These are phyloP conservation scores for Eucalyptus grandis DNA, from an alignment of 345 rosid genomes.

Conservation along the genomic window DNA sequence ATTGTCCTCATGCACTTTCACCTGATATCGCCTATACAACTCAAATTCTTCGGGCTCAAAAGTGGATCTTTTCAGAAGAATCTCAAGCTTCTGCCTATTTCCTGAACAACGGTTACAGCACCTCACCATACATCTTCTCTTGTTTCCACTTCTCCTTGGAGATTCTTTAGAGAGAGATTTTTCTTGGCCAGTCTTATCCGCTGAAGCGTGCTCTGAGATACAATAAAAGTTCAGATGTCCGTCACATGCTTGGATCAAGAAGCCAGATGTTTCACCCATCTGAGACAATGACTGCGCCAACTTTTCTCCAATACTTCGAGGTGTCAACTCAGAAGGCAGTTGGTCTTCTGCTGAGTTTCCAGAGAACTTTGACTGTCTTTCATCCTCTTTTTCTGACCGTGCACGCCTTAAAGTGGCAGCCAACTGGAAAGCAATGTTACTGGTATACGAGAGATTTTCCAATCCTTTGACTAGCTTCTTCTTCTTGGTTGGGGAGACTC, in stretches of 20 bases:
- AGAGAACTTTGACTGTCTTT: background rate
- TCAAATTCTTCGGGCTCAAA: constrained; percentile 86
- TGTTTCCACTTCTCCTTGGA: constrained; percentile 16
- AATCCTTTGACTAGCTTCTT: constrained; percentile 56
- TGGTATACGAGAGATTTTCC: constrained; percentile 53
- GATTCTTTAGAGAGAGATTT: constrained; percentile 25
- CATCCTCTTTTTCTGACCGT: constrained; percentile 9
- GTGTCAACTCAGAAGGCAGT: constrained; percentile 4
- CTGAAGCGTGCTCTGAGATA: constrained; percentile 12
- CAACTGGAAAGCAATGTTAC: constrained; percentile 80
- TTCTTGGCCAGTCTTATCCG: constrained; percentile 9
- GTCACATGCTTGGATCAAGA: constrained; percentile 54
- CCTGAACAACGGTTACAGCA: constrained; percentile 13
- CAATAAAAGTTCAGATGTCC: constrained; percentile 78
- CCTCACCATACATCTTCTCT: constrained; percentile 20
- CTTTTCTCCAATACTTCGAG: constrained; percentile 50
- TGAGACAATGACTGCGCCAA: constrained; percentile 31
- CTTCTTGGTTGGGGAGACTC: constrained; percentile 41
- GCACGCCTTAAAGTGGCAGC: constrained; percentile 42
- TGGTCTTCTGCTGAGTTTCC: constrained; percentile 8
- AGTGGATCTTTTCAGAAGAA: constrained; percentile 64
- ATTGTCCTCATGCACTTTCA: constrained; percentile 68
- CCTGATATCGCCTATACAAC: constrained; percentile 75
- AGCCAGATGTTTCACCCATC: constrained; percentile 14
- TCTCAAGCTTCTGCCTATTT: constrained; percentile 60